These are phyloP conservation scores for Suillus spraguei DNA, from an alignment of 768 basidiomycete genomes.

Conservation along the genomic window DNA sequence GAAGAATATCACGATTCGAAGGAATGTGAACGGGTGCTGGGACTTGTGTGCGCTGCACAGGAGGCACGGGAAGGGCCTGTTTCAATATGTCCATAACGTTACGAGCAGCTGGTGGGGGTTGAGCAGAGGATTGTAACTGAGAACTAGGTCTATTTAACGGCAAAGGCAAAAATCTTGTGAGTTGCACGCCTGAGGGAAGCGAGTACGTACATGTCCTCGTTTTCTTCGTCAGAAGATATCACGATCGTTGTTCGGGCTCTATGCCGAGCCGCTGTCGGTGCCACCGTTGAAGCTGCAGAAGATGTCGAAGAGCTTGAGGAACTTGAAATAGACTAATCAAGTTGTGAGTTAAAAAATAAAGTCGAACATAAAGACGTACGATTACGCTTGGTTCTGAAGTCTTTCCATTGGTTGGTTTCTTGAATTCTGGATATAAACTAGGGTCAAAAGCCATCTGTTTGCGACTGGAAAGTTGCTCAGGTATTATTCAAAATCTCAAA, in stretches of 20 bases:
- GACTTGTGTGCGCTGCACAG: conserved; percentile 25
- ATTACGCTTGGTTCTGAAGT: conserved; percentile 18
- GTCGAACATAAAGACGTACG: conserved; percentile 19
- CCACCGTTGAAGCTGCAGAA: conserved; percentile 24
- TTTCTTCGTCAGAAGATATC: conserved; percentile 37
- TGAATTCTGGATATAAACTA: conserved; percentile 33
- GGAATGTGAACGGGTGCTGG: conserved; percentile 37
- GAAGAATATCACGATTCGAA: conserved; percentile 18
- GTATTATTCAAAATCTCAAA: too few relatives aligned
- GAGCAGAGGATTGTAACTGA: conserved; percentile 8
- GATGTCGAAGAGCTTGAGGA: conserved; percentile 24
- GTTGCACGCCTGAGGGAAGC: conserved; percentile 15
- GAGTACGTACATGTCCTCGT: conserved; percentile 10
- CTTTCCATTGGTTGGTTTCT: conserved; percentile 23
- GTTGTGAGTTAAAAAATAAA: neutral
- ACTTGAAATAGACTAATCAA: conserved; percentile 21
- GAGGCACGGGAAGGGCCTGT: conserved; percentile 19
- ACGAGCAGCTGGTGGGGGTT: neutral
- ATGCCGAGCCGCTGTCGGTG: conserved; percentile 11
- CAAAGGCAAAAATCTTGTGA: neutral
- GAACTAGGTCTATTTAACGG: conserved; percentile 13
- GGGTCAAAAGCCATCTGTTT: conserved; percentile 29
- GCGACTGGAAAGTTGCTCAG: conserved; percentile 19
- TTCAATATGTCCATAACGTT: conserved; percentile 28
- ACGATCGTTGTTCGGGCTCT: conserved; percentile 21